Evolutionary conservation across 2,329 filamentous ascomycete species (phyloP), one percentile per base, ranked within the genome.

Genomic region (Fusarium avenaceum): DNA sequence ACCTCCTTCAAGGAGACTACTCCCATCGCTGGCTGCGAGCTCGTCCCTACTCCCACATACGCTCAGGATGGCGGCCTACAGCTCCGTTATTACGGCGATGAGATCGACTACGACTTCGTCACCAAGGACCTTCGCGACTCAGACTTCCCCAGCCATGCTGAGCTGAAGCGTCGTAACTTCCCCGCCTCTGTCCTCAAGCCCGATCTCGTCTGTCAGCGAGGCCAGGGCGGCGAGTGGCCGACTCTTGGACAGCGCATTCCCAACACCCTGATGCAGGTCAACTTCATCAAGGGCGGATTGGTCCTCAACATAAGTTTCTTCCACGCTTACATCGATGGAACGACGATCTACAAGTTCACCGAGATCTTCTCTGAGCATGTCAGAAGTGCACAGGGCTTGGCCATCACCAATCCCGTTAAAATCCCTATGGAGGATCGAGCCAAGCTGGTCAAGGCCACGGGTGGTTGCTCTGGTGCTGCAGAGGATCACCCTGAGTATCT

Each of bases 101-200:
- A 63, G 38, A 63, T 63, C 10, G 43, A 63, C 2, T 50, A 63
- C 11, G 59, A 63, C 15, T 63, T 63, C 35, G 43, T 48, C 17
- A 38, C 63, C 11, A 63, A 63, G 10, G 59, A 63, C 15, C 49
- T 63, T 15, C 59, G 57, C 0, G 28, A 45, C 2, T 7, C 30
- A 5, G 57, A 63, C 13, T 63, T 63, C 15, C 59, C 57, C 5
- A 45, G 49, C 7, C 63, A 56, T 20, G 20, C 26, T 15, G 59
- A 63, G 10, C 11, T 63, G 19, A 63, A 63, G n/a, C 8, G 38
- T 8, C 49, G 45, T 1, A 38, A 50, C 1, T 63, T 63, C 7
- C 59, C 59, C 20, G 15, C 20, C 10, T 44, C 59, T 10, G 49
- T 19, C 14, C 8, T 63, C 7, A 50, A 63, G 6, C 43, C 59